Evolutionary conservation across 148 eudicot species (phyloP), one percentile per base, ranked within the genome.

Genomic region (Mesembryanthemum crystallinum): DNA sequence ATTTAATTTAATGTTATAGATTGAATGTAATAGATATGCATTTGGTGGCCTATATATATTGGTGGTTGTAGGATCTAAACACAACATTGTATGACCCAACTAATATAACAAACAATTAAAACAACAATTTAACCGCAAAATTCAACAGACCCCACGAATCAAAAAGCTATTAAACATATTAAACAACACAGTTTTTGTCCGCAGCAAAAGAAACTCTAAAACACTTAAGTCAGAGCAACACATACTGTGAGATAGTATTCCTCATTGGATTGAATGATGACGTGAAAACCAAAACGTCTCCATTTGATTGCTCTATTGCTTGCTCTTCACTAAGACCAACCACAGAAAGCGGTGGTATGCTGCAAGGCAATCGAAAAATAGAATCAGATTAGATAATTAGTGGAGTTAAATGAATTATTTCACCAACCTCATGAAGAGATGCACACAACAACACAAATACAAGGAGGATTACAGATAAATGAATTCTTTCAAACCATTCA

Each of bases 281-380:
- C 37, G 97, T 92, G 83, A 85, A 92, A 81, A 92, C 86, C 83
- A 83, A 77, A 72, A 91, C 75, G 79, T 95, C 99, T 52, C 99
- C 89, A 65, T 80, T 89, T 74, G 92, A 88, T 86, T 92, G 88
- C 84, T 92, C 94, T 64, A 92, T 73, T 73, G 99, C 99, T 81
- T 91, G 87, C 80, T 95, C 94, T 85, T 95, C 99, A 83, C 92
- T 95, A 58, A 89, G 89, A 59, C 99, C 99, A 62, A 92, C 97
- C 64, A 95, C 94, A 68, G 99, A 89, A 47, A 95, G 93, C 65
- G 97, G 94, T 18, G 99, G 99, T 81, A 95, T 91, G 89, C 99
- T 95, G 97, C 73, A 76, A 73, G 71, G 76, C 35, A 81, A 72
- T 42, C 83, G 47, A 62, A 76, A 78, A 35, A n/a, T 61, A 43